Percentiles rank a stretch among this genome's conserved stretches.
phyloP scores from a whole-genome alignment of 2,329 filamentous ascomycete genomes.

The Phaeosphaeria sp. region DNA sequence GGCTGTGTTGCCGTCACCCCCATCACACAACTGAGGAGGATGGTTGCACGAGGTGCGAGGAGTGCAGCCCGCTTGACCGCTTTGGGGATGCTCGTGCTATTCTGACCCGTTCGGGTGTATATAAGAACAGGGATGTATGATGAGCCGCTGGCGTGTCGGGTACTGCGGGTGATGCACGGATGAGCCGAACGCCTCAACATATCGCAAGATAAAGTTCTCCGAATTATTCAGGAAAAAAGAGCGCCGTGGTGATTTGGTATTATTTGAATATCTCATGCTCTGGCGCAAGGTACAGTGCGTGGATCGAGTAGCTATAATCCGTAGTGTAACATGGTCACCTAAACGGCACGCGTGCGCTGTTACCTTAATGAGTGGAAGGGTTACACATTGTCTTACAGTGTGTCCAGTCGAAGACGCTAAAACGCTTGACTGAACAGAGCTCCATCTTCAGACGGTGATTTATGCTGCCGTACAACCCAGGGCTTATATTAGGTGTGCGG shows the following conservation, averaged over 20 bases:
- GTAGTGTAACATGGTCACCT: neutral
- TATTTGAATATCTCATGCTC: too few species aligned
- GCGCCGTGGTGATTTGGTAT: too few species aligned
- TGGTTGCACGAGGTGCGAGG: constrained; percentile 8
- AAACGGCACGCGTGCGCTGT: neutral
- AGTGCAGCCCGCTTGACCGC: constrained; percentile 2
- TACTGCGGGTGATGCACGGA: neutral
- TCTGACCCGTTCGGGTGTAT: neutral
- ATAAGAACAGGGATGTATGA: neutral
- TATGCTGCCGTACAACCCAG: too few species aligned
- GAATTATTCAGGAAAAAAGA: too few species aligned
- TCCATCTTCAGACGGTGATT: too few species aligned
- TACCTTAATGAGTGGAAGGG: neutral
- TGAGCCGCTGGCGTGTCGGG: neutral
- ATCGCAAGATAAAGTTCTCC: too few species aligned
- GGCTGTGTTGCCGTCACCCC: neutral
- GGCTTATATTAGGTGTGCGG: too few species aligned
- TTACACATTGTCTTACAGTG: too few species aligned
- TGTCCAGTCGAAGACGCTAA: neutral
- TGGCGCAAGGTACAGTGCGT: too few species aligned
- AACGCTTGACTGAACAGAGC: neutral
- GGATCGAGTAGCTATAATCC: too few species aligned
- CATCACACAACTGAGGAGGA: constrained; percentile 3
- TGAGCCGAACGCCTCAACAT: too few species aligned
- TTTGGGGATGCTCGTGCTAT: constrained; percentile 6